Conservation (phyloP, 2,329 filamentous ascomycete species). For the Laburnicola sp. region DNA sequence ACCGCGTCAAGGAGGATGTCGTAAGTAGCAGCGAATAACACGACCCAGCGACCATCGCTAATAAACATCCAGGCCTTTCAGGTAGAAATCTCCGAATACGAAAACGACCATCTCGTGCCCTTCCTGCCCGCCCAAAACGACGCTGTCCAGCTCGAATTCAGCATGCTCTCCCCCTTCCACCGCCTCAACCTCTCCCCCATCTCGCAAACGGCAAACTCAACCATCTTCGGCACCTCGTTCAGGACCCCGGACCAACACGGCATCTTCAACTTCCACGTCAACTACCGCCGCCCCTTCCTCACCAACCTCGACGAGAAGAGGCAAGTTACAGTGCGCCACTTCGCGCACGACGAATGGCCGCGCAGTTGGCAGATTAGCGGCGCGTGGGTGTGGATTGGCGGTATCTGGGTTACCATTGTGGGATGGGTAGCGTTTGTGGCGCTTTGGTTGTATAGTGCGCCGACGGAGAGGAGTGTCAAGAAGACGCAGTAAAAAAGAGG, state of each 20-base stretch:
- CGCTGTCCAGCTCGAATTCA: constrained; percentile 89
- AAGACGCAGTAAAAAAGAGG: constrained; percentile 49
- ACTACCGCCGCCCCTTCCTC: constrained; percentile 94
- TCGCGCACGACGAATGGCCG: constrained; percentile 96
- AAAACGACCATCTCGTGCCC: constrained; percentile 71
- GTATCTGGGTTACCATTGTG: constrained; percentile 78
- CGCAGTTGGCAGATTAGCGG: constrained; percentile 86
- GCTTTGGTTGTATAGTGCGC: constrained; percentile 81
- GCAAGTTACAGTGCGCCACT: constrained; percentile 92
- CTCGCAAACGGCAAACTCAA: constrained; percentile 64
- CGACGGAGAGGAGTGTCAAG: constrained; percentile 55
- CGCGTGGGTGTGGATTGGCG: constrained; percentile 92
- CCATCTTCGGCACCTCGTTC: constrained; percentile 75
- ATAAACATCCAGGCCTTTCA: constrained; percentile 68
- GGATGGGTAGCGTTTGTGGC: constrained; percentile 86
- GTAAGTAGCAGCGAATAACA: constrained; percentile 60
- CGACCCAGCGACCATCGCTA: constrained; percentile 1
- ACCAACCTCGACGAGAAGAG: constrained; percentile 90
- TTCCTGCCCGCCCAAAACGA: constrained; percentile 73
- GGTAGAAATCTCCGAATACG: constrained; percentile 87
- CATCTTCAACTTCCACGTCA: constrained; percentile 97
- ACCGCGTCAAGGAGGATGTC: constrained; percentile 95
- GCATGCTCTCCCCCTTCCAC: constrained; percentile 97
- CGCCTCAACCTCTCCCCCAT: constrained; percentile 70
- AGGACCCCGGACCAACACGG: constrained; percentile 93